Evolutionary conservation across 2,329 filamentous ascomycete genomes (phyloP).

Genomic region (Penicillium sp.): DNA sequence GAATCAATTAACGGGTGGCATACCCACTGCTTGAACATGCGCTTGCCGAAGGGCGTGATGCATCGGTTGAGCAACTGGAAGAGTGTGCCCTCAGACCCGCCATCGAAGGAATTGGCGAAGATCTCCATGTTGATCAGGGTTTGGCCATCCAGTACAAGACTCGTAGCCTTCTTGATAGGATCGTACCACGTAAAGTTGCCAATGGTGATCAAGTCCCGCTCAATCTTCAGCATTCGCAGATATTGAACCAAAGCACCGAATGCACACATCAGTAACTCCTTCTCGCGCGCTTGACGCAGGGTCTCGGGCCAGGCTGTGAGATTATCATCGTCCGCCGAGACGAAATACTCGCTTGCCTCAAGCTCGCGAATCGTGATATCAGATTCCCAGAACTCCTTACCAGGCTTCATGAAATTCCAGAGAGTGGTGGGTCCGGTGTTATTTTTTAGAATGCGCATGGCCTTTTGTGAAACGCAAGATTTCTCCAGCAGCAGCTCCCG

Average conservation of each 20-base stretch:
- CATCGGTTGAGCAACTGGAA: slow-evolving; percentile 91
- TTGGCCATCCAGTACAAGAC: slow-evolving; percentile 88
- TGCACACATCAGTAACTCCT: slow-evolving; percentile 84
- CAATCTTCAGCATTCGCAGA: slow-evolving; percentile 80
- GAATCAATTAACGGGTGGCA: slow-evolving; percentile 91
- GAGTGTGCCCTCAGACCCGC: slow-evolving; percentile 77
- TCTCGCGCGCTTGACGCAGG: slow-evolving; percentile 69
- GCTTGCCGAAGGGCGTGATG: slow-evolving; percentile 94
- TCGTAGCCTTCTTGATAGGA: slow-evolving; percentile 86
- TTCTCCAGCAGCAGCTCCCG: slow-evolving; percentile 89
- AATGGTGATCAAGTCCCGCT: slow-evolving; percentile 80
- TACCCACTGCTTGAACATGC: slow-evolving; percentile 93
- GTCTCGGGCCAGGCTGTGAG: slow-evolving; percentile 73
- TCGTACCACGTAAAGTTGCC: slow-evolving; percentile 90
- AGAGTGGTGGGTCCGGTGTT: slow-evolving; percentile 90
- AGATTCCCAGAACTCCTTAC: slow-evolving; percentile 85
- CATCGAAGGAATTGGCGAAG: slow-evolving; percentile 89
- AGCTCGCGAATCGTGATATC: slow-evolving; percentile 80
- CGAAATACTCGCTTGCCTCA: slow-evolving; percentile 75
- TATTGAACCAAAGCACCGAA: slow-evolving; percentile 88
- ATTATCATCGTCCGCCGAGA: slow-evolving; percentile 55
- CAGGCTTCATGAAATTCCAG: slow-evolving; percentile 89
- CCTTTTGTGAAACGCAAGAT: slow-evolving; percentile 79
- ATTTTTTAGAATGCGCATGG: slow-evolving; percentile 89
- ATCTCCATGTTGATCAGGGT: slow-evolving; percentile 97